Percentiles rank a stretch among this genome's conserved stretches.
These are phyloP conservation scores for Clavispora fructus DNA, from an alignment of 805 yeast genomes.

Conservation along the genomic window DNA sequence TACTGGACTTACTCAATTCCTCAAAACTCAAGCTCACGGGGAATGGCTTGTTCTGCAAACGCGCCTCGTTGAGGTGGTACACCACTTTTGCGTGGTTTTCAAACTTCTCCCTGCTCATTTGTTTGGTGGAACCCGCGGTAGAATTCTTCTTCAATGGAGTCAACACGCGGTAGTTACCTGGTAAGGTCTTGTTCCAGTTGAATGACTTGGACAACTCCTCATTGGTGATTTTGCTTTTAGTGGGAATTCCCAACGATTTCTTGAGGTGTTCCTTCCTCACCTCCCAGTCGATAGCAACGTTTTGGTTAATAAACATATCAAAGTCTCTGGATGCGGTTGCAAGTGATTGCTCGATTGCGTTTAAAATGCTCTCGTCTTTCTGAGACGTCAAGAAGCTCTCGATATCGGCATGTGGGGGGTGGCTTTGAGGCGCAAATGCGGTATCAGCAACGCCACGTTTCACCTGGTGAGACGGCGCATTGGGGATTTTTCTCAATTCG, in stretches of 20 bases:
- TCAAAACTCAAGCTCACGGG: constrained; percentile 58
- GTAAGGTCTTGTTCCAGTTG: constrained; percentile 31
- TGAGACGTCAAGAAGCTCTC: constrained; percentile 62
- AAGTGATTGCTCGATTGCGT: constrained; percentile 78
- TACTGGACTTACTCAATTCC: constrained; percentile 51
- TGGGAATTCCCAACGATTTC: constrained; percentile 55
- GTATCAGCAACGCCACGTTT: not conserved
- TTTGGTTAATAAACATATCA: constrained; percentile 67
- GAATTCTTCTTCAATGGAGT: constrained; percentile 23
- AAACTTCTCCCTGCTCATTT: constrained; percentile 49
- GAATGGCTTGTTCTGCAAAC: constrained; percentile 49
- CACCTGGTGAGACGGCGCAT: not conserved
- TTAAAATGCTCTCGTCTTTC: constrained; percentile 76
- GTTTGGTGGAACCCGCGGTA: constrained; percentile 20
- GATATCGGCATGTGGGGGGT: constrained; percentile 18
- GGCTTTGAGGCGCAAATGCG: not conserved
- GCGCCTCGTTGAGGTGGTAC: constrained; percentile 62
- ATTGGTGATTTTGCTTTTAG: constrained; percentile 6
- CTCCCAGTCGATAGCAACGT: constrained; percentile 79
- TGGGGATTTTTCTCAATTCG: constrained; percentile 39
- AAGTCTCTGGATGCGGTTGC: constrained; percentile 74
- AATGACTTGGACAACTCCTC: constrained; percentile 21
- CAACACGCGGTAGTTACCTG: constrained; percentile 28
- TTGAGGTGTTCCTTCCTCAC: constrained; percentile 69
- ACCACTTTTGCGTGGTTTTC: constrained; percentile 72